phyloP scores from a whole-genome alignment of 306 rosid genomes.

The Glycine latifolia region DNA sequence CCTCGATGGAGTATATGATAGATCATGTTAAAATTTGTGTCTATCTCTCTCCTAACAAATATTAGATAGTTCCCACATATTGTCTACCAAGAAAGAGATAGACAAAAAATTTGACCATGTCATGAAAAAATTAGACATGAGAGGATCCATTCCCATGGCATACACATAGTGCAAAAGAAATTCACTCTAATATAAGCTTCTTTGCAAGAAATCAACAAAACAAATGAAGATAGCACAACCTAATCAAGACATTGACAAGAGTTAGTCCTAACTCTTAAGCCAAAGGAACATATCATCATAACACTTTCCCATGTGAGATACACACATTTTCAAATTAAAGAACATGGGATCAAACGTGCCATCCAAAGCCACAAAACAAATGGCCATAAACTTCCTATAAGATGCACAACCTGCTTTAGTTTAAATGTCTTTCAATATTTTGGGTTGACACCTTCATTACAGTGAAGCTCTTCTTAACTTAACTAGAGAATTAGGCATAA shows the following conservation, averaged over 20 bases:
- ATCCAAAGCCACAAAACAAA: slow-evolving; percentile 11
- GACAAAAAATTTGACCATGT: not conserved
- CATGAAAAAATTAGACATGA: not conserved
- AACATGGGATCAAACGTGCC: not conserved
- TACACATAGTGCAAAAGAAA: not conserved
- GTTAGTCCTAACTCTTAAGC: not conserved
- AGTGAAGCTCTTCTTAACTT: slow-evolving; percentile 21
- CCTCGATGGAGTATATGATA: not conserved
- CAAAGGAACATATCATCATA: not conserved
- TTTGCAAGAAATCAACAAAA: slow-evolving; percentile 18
- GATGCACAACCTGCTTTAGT: not conserved
- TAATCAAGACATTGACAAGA: not conserved
- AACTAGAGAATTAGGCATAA: slow-evolving; percentile 6
- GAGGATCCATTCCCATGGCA: not conserved
- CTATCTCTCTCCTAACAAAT: not conserved
- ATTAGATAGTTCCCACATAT: not conserved
- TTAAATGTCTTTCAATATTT: slow-evolving; percentile 1
- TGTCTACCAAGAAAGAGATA: not conserved
- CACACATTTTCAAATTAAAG: slow-evolving; percentile 4
- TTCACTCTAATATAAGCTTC: not conserved
- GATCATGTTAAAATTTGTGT: not conserved
- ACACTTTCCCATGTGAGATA: not conserved
- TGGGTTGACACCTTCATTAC: slow-evolving; percentile 27
- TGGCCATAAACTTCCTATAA: not conserved
- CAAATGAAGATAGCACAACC: slow-evolving; percentile 8